Evolutionary conservation across 2,329 filamentous ascomycete genomes (phyloP).

Genomic region (Parastagonospora nodorum): DNA sequence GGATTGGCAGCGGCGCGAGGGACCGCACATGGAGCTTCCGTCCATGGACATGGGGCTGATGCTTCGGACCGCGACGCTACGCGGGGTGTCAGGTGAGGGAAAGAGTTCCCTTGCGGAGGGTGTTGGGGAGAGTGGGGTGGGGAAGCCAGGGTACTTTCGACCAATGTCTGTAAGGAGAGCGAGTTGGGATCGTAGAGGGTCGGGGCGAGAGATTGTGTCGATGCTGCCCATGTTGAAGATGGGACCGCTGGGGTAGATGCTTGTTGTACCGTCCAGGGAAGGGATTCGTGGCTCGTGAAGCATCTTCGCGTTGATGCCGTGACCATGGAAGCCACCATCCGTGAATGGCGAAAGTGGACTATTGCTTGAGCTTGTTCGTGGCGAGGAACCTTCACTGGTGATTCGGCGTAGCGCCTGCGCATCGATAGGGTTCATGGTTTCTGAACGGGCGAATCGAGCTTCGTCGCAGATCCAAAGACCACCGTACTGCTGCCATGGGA

Average conservation of each 20-base stretch:
- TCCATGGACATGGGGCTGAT: constrained; percentile 35
- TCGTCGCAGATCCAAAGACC: constrained; percentile 45
- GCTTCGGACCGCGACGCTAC: constrained; percentile 14
- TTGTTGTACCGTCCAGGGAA: constrained; percentile 18
- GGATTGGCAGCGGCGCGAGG: constrained; percentile 17
- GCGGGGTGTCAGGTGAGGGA: constrained; percentile 31
- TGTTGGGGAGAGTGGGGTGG: constrained; percentile 37
- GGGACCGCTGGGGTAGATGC: constrained; percentile 9
- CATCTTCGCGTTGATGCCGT: constrained; percentile 3
- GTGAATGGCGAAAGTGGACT: constrained; percentile 22
- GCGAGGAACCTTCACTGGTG: constrained; percentile 31
- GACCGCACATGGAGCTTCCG: constrained; percentile 28
- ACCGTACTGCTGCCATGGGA: constrained; percentile 47
- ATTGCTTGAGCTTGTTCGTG: constrained; percentile 12
- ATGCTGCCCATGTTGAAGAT: constrained; percentile 26
- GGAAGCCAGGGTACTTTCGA: constrained; percentile 40
- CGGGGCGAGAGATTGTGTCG: constrained; percentile 3
- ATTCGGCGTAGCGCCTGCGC: constrained; percentile 37
- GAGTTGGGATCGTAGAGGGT: constrained; percentile 14
- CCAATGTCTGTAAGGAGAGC: constrained; percentile 35
- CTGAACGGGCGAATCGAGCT: constrained; percentile 43
- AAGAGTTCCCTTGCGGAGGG: constrained; percentile 30
- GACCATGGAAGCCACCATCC: constrained; percentile 15
- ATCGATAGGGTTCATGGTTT: constrained; percentile 25
- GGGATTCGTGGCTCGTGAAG: constrained; percentile 1